Evolutionary conservation across 2,329 filamentous ascomycete genomes (phyloP), one percentile per base, ranked within the genome.

Genomic region (Chaetomium sp.): DNA sequence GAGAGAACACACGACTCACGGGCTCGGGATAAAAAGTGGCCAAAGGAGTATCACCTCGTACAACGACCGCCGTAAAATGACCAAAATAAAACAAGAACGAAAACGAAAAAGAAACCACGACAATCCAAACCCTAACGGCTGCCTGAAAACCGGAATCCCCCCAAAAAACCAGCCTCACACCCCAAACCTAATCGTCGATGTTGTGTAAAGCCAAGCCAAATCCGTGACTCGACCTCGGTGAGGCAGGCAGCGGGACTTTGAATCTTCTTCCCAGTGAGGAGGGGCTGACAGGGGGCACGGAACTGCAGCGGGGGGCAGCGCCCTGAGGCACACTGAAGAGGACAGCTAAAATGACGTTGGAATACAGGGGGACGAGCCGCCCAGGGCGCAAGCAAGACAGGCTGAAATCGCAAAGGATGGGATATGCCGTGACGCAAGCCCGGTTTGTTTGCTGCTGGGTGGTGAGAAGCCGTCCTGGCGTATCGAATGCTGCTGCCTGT

Each of bases 401-500:
- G 12, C 12, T 42, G 11, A 42, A 14, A 42, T 27, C 19, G 19
- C 19, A 27, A 27, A 27, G 19, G 19, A 27, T 27, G 19, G 43
- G 12, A 32, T 42, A 42, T 50, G 19, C 48, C 37, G 48, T 50
- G 48, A 50, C 48, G 43, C 53, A 42, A 51, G 42, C 42, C 32
- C 5, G 49, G 40, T 12, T 43, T n/a, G 6, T 44, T 33, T 7
- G 33, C 14, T 32, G 40, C 12, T 52, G 44, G 34, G 32, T 34
- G 52, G 45, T 40, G 38, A 52, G 19, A 27, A 27, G 19, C 37
- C 14, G 34, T 54, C 54, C 48, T 46, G 38, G 40, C 47, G 40
- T 53, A 35, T 48, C 49, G 52, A 59, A 56, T 59, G 50, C 53
- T 59, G 56, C 47, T 59, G 56, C 56, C 56, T 59, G 27, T 51